These are phyloP conservation scores for Leccinum incarnatum DNA, from an alignment of 768 basidiomycete genomes.

Conservation along the genomic window DNA sequence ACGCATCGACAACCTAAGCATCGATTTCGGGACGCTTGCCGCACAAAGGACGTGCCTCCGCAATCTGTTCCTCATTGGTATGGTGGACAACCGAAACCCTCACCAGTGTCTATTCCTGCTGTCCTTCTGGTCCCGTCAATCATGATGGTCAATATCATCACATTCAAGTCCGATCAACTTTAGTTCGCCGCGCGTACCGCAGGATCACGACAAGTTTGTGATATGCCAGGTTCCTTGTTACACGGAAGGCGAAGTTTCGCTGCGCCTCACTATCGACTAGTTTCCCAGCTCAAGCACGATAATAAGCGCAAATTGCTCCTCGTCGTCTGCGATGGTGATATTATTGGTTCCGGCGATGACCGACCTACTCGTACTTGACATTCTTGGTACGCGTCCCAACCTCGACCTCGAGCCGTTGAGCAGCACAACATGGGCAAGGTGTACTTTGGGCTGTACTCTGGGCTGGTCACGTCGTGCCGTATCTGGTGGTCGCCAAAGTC, in stretches of 20 bases:
- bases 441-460: slow-evolving; percentile 94
- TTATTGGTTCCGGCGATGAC: slow-evolving; percentile 96
- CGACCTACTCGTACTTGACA: slow-evolving; percentile 92
- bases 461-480: slow-evolving; percentile 96
- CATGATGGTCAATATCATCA: slow-evolving; percentile 87
- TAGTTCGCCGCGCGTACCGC: slow-evolving; percentile 73
- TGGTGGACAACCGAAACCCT: slow-evolving; percentile 89
- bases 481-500: slow-evolving; percentile 82
- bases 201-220: slow-evolving; percentile 95
- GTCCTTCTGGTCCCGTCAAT: too few species aligned
- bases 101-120: slow-evolving; percentile 80
- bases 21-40: slow-evolving; percentile 53
- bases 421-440: slow-evolving; percentile 99
- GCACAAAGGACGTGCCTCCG: slow-evolving; percentile 53
- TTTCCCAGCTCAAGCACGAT: slow-evolving; percentile 93
- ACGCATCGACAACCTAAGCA: slow-evolving; percentile 57
- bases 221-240: slow-evolving; percentile 99
- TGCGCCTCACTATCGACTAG: slow-evolving; percentile 89
- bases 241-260: slow-evolving; percentile 88
- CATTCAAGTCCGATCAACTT: slow-evolving; percentile 95
- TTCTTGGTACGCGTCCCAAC: slow-evolving; percentile 93
- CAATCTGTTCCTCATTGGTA: slow-evolving; percentile 71
- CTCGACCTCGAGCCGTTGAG: slow-evolving; percentile 90
- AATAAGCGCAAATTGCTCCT: slow-evolving; percentile 96
- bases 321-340: slow-evolving; percentile 96